Base-by-base conservation (phyloP, 2,329 filamentous ascomycete genomes). In the Calonectria naviculata region DNA sequence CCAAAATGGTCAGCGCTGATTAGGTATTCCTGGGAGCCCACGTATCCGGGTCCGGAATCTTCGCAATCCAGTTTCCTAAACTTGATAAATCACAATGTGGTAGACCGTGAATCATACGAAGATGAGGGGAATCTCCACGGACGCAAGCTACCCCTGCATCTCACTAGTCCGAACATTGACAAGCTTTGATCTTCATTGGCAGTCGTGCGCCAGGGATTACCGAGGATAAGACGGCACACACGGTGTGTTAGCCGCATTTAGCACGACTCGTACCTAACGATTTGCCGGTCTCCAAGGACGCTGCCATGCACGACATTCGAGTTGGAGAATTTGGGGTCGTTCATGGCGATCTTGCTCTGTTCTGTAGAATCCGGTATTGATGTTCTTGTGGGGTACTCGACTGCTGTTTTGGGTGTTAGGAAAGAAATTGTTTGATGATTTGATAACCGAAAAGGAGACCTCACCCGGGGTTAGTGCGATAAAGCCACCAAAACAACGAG, bases 271-370 rank as follows among this genome's bases (percentile, higher is more conserved):
- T 38, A 58, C 31, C 15, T 15, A 36, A 6, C 21, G 52, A 58
- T 38, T 38, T 58, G 34, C 52, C 52, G 15, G 17, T 36, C 31
- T 19, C 52, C 21, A 38, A 58, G 24, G 21, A 58, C 31, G 52
- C 26, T 38, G 6, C 13, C 31, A 58, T 58, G 52, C 52, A 28
- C 26, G 24, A 17, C 31, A 58, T 26, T 38, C 31, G 31, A 58
- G 34, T 58, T 58, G 52, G 52, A 58, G 52, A 58, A 58, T 7
- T 58, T 58, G 52, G 52, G 52, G 52, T 38, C 34, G 31, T 58
- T 9, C 31, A 15, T 38, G 34, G 15, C 21, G 52, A 36, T 34
- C 21, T 38, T 58, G 19, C 52, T 24, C 21, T 58, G 13, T 38
- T 38, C 13, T 28, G 13, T 38, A 26, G 24, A 24, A 24, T 38